Evolutionary conservation across 345 rosid species (phyloP), one percentile per base, ranked within the genome.

Genomic region (Melaleuca alternifolia): DNA sequence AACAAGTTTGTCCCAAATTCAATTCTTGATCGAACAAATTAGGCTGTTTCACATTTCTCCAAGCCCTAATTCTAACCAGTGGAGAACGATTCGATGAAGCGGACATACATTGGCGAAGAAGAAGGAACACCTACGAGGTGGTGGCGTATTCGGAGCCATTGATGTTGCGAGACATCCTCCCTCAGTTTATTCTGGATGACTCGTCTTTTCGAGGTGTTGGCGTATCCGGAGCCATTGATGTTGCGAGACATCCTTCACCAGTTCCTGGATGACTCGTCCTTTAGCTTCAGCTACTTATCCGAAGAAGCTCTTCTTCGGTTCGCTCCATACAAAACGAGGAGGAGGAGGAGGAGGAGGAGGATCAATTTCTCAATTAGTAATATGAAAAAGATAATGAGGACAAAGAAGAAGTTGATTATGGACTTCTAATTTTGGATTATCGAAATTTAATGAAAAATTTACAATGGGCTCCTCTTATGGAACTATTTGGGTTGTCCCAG

Each of bases 101-200:
- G 28, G 13, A 16, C 71, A 2, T 15, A 59, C 11, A 84, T 7
- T 30, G 86, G 87, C 51, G 88, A 90, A 84, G 93, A 91, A 86
- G 93, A 93, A 41, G 87, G 26, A 50, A 87, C 7, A 91, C 93
- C 23, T 12, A 13, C 71, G 93, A 93, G 90, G 96, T 89, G 88
- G 92, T 92, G 54, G 97, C 95, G 91, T 94, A 95, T 88, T 89
- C 94, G 88, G 92, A 88, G 83, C 96, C 99, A 44, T 6, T 93
- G 75, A 92, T 92, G 98, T 94, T 95, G 1, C 87, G 84, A 56
- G 96, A 95, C 84, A 95, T 96, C 61, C 97, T 92, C 85, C 92
- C 89, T 89, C 94, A 95, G 88, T 96, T n/a, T n/a, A n/a, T 96
- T 90, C 95, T 96, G 5, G 96, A 96, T 82, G 92, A 91, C 89